phyloP scores from a whole-genome alignment of 768 basidiomycete genomes.

The Suillus decipiens region DNA sequence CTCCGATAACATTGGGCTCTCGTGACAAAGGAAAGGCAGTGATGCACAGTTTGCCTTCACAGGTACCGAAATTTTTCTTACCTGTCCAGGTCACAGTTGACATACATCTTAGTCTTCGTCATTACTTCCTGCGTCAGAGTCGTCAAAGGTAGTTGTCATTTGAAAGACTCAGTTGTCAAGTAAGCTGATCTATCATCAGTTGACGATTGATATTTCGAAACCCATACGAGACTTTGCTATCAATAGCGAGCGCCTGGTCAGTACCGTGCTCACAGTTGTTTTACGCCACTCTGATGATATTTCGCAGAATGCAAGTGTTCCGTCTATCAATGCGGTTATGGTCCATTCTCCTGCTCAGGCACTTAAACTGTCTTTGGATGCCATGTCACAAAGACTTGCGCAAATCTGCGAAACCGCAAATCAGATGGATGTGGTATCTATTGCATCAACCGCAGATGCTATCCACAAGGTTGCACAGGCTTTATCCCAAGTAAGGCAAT shows the following conservation, averaged over 20 bases:
- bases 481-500: conserved; percentile 56
- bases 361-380: conserved; percentile 53
- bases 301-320: conserved; percentile 20
- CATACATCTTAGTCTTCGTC: conserved; percentile 19
- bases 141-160: conserved; percentile 25
- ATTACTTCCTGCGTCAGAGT: conserved; percentile 30
- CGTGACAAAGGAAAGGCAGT: conserved; percentile 17
- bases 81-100: not conserved
- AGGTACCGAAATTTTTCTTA: conserved; percentile 6
- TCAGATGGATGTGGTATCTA: conserved; percentile 46
- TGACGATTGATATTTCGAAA: conserved; percentile 22
- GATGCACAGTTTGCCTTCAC: conserved; percentile 25
- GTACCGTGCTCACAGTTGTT: not conserved
- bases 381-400: conserved; percentile 52
- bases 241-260: conserved; percentile 19
- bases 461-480: conserved; percentile 67
- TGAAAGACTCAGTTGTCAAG: conserved; percentile 12
- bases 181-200: conserved; percentile 16
- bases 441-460: conserved; percentile 66
- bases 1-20: conserved; percentile 1
- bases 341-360: conserved; percentile 41
- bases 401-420: conserved; percentile 40
- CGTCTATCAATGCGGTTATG: conserved; percentile 15
- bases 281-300: conserved; percentile 9
- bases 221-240: conserved; percentile 18